A percentile compares a stretch with the other conserved stretches of the same genome.
Conservation (phyloP, 192 early-diverging fungal genomes). For the Coemansia reversa region DNA sequence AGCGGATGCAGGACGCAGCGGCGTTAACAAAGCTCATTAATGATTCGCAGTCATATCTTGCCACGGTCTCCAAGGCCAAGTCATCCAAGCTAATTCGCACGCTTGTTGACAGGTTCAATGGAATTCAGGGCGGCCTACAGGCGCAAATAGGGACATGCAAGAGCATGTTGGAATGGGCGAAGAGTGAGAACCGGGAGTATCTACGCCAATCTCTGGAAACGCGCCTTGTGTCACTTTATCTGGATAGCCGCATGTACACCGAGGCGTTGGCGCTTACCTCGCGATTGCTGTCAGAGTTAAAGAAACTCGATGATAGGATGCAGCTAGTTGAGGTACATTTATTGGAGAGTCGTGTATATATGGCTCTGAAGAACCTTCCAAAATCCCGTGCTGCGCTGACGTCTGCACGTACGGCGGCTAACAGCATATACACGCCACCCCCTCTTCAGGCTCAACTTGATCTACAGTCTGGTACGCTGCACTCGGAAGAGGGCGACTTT, state of each 20-base stretch:
- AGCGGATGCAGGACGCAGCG: slow-evolving; percentile 59
- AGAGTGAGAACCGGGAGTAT: slow-evolving; percentile 89
- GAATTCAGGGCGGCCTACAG: slow-evolving; percentile 81
- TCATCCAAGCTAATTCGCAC: slow-evolving; percentile 72
- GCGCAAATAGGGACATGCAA: slow-evolving; percentile 93
- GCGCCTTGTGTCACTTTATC: slow-evolving; percentile 82
- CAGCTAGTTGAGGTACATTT: slow-evolving; percentile 96
- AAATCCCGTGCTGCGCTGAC: slow-evolving; percentile 96
- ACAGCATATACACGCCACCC: slow-evolving; percentile 97
- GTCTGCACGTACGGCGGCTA: slow-evolving; percentile 93
- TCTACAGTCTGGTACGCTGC: slow-evolving; percentile 96
- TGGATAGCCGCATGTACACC: slow-evolving; percentile 94
- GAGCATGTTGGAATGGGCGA: slow-evolving; percentile 92
- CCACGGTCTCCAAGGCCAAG: slow-evolving; percentile 91
- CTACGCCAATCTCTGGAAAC: slow-evolving; percentile 95
- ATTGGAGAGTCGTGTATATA: slow-evolving; percentile 91
- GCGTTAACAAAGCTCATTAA: slow-evolving; percentile 82
- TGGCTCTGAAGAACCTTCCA: slow-evolving; percentile 88
- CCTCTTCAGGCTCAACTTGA: slow-evolving; percentile 94
- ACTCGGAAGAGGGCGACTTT: slow-evolving; percentile 98
- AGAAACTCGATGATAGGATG: slow-evolving; percentile 98
- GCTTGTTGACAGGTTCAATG: slow-evolving; percentile 84
- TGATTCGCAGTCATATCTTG: slow-evolving; percentile 74
- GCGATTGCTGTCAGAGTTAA: slow-evolving; percentile 90
- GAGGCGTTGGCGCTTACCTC: slow-evolving; percentile 84